phyloP scores from a whole-genome alignment of 2,329 filamentous ascomycete species.

The Aureobasidium sp. region DNA sequence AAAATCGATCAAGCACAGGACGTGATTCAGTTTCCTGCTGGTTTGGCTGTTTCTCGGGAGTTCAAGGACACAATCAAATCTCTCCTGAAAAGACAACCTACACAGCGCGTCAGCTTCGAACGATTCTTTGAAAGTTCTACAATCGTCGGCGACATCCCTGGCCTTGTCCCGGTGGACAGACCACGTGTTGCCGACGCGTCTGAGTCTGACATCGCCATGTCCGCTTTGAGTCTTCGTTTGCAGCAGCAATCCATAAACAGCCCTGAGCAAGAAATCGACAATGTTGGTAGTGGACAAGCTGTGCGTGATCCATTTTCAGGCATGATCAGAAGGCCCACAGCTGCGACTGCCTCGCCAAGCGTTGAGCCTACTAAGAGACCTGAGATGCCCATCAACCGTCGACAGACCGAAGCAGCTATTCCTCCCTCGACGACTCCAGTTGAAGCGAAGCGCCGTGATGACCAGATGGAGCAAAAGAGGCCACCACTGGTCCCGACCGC shows the following conservation, averaged over 20 bases:
- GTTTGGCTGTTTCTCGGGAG: constrained; percentile 58
- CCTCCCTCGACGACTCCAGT: not conserved
- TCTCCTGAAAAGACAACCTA: constrained; percentile 75
- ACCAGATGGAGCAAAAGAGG: not conserved
- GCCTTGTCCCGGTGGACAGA: constrained; percentile 58
- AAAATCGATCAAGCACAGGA: constrained; percentile 89
- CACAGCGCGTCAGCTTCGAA: constrained; percentile 77
- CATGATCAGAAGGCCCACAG: not conserved
- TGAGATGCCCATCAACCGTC: not conserved
- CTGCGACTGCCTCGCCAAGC: not conserved
- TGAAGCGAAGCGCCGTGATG: not conserved
- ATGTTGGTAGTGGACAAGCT: not conserved
- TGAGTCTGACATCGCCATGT: constrained; percentile 18
- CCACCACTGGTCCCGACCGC: constrained; percentile 11
- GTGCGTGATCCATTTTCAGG: constrained; percentile 1
- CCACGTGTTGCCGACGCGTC: constrained; percentile 18
- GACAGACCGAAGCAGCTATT: not conserved
- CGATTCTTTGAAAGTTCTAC: constrained; percentile 73
- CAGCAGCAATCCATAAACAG: constrained; percentile 22
- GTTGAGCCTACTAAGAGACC: not conserved
- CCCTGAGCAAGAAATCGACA: constrained; percentile 13
- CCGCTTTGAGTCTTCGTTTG: constrained; percentile 24
- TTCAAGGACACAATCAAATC: constrained; percentile 74
- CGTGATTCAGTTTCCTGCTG: constrained; percentile 70
- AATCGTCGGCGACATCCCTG: constrained; percentile 67